These are phyloP conservation scores for Sporisorium exsertum DNA, from an alignment of 1,284 basidiomycete species.

Conservation along the genomic window DNA sequence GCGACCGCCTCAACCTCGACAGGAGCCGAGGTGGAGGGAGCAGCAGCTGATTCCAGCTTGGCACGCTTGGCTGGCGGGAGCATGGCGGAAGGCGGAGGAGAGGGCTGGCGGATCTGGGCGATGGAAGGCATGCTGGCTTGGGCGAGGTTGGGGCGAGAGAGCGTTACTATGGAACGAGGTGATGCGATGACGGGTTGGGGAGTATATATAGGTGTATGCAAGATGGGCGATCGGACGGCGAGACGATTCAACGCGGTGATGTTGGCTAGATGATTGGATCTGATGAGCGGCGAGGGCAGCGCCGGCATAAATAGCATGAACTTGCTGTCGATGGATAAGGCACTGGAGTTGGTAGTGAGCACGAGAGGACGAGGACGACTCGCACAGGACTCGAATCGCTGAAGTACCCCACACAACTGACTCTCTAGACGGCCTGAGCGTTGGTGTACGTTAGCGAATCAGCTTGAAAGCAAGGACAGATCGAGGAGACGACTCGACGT, in stretches of 20 bases:
- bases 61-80: constrained; percentile 45
- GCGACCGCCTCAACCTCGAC: constrained; percentile 37
- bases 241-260: neutral
- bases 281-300: constrained; percentile 29
- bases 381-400: neutral
- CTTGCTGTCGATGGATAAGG: neutral
- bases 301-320: constrained; percentile 39
- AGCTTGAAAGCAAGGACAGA: neutral
- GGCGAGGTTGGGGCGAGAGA: neutral
- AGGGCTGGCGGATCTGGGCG: constrained; percentile 32
- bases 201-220: neutral
- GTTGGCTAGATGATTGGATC: neutral
- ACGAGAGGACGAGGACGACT: neutral
- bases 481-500: neutral
- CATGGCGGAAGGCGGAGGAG: constrained; percentile 24
- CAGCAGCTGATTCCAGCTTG: constrained; percentile 25
- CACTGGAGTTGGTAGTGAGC: constrained; percentile 3
- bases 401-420: neutral
- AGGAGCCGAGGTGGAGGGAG: neutral
- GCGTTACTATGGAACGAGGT: neutral
- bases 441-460: neutral
- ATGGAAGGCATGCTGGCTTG: constrained; percentile 50
- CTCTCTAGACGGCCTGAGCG: neutral
- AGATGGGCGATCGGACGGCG: neutral
- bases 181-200: neutral